phyloP scores from a whole-genome alignment of 495 filamentous ascomycete species.

The Pseudoneurospora amorphoporcata region DNA sequence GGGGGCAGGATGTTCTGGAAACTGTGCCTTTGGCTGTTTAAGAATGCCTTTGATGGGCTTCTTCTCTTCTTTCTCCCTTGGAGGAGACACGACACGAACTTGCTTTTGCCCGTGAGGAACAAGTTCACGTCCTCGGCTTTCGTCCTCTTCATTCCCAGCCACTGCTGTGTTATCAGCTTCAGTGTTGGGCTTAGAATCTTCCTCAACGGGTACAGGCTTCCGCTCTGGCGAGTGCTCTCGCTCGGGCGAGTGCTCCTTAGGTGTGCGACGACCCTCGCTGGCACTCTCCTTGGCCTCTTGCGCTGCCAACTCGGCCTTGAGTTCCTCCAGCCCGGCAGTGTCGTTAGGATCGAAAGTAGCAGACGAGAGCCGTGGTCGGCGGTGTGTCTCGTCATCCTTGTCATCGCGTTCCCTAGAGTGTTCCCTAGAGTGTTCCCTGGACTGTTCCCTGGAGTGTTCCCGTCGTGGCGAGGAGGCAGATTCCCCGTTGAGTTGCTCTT shows the following conservation, averaged over 20 bases:
- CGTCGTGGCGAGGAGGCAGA: conserved; percentile 7
- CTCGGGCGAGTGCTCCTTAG: conserved; percentile 6
- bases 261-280: conserved; percentile 6
- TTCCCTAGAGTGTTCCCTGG: neutral
- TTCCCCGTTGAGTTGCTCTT: conserved; percentile 18
- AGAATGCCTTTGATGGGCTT: conserved; percentile 41
- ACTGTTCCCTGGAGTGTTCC: neutral
- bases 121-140: conserved; percentile 30
- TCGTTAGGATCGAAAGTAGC: conserved; percentile 42
- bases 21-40: conserved; percentile 59
- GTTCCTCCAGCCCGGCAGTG: conserved; percentile 31
- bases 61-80: conserved; percentile 37
- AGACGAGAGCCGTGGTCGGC: conserved; percentile 23
- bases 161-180: conserved; percentile 14
- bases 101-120: conserved; percentile 27
- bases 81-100: conserved; percentile 47
- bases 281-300: neutral
- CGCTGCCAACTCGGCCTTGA: conserved; percentile 36
- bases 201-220: conserved; percentile 11
- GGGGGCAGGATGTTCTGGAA: conserved; percentile 67
- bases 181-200: conserved; percentile 3
- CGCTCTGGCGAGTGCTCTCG: conserved; percentile 22
- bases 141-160: conserved; percentile 19
- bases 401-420: conserved; percentile 1
- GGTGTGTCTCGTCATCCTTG: conserved; percentile 10